Conservation (phyloP, 1,284 basidiomycete species). For the Puccinia hordei region DNA sequence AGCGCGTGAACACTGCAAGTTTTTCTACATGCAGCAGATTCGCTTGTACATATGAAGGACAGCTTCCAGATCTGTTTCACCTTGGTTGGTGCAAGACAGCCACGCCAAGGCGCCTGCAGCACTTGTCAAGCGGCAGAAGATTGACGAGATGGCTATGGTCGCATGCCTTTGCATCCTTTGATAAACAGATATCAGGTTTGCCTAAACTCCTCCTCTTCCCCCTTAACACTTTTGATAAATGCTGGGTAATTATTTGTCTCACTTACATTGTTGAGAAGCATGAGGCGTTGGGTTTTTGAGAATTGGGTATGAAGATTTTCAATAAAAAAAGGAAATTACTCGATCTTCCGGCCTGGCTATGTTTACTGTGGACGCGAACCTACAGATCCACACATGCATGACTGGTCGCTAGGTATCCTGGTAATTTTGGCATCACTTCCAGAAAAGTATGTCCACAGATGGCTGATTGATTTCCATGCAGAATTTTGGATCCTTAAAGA, state of each 20-base stretch:
- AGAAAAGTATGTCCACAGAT: background rate
- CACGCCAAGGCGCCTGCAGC: background rate
- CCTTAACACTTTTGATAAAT: background rate
- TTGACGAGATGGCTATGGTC: background rate
- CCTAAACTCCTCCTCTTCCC: background rate
- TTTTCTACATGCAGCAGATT: no score
- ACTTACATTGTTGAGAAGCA: no score
- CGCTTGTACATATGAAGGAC: no score
- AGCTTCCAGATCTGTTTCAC: no score
- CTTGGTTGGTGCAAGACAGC: no score
- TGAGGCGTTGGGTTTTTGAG: background rate
- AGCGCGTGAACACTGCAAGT: no score
- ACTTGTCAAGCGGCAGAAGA: no score
- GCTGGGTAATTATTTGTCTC: background rate
- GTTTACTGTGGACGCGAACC: background rate
- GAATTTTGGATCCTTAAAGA: background rate
- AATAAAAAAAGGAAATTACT: background rate
- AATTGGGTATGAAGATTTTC: background rate
- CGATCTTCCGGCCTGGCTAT: background rate
- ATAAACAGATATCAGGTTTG: background rate
- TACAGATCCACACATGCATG: slow-evolving; percentile 1
- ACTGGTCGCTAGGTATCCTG: background rate
- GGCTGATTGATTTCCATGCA: background rate
- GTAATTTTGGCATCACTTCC: background rate
- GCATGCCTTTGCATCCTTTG: background rate